A percentile compares a stretch with the other conserved stretches of the same genome.
These are phyloP conservation scores for Fusarium euwallaceae DNA, from an alignment of 2,329 filamentous ascomycete species.

Conservation along the genomic window DNA sequence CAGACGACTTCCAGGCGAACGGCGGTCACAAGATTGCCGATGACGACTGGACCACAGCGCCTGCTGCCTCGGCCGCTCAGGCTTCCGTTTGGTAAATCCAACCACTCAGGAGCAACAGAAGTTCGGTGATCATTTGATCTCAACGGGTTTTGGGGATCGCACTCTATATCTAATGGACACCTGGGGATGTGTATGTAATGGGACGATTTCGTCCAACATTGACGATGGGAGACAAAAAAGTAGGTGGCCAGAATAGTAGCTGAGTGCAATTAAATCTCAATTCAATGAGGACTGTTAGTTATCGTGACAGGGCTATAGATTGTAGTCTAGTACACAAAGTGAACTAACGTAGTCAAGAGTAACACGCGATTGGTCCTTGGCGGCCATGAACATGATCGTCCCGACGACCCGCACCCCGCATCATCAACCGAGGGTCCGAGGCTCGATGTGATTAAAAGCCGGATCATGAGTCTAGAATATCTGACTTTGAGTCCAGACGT, in stretches of 20 bases:
- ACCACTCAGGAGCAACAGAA: background rate
- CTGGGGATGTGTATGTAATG: slow-evolving; percentile 1
- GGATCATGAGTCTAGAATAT: background rate
- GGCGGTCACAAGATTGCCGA: background rate
- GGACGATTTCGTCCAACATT: slow-evolving; percentile 25
- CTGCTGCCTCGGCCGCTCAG: background rate
- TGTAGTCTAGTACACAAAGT: background rate
- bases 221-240: background rate
- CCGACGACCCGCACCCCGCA: slow-evolving; percentile 27
- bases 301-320: background rate
- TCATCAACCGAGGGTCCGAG: slow-evolving; percentile 35
- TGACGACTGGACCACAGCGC: background rate
- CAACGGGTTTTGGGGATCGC: background rate
- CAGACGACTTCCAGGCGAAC: background rate
- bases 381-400: slow-evolving; percentile 4
- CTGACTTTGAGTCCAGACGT: background rate
- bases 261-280: slow-evolving; percentile 6
- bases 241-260: slow-evolving; percentile 1
- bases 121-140: background rate
- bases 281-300: background rate
- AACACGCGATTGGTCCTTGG: slow-evolving; percentile 37
- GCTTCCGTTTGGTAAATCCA: slow-evolving; percentile 37
- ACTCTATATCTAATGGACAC: background rate
- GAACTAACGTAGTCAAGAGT: slow-evolving; percentile 11
- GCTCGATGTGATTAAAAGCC: background rate